phyloP scores from a whole-genome alignment of 139 green algal genomes.

The Tetratostichococcus sp. region DNA sequence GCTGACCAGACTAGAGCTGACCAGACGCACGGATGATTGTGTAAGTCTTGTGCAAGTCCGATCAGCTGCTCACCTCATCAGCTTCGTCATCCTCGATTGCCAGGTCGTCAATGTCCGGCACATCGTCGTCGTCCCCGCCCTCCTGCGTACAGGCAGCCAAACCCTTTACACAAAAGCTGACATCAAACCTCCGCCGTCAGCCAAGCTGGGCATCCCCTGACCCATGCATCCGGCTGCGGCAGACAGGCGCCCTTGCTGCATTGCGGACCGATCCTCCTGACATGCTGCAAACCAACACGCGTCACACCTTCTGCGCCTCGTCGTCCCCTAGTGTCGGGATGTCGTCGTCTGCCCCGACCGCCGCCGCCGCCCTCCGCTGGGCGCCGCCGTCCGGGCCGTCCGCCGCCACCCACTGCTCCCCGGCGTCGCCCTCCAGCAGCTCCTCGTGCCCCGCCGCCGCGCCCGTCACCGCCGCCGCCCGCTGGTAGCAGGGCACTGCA shows the following conservation, averaged over 20 bases:
- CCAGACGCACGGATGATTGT: too few species aligned
- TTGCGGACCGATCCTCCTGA: too few species aligned
- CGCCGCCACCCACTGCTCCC: slow-evolving; percentile 2
- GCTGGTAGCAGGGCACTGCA: slow-evolving; percentile 78
- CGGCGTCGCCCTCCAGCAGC: slow-evolving; percentile 25
- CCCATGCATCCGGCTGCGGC: too few species aligned
- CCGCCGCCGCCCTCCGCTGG: not conserved
- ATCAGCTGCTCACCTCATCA: slow-evolving; percentile 41
- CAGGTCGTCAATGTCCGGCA: slow-evolving; percentile 76
- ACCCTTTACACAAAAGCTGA: not conserved
- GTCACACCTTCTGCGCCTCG: not conserved
- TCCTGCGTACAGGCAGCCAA: not conserved
- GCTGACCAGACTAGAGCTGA: too few species aligned
- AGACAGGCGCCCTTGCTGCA: too few species aligned
- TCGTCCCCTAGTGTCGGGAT: not conserved
- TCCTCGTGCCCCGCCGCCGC: slow-evolving; percentile 18
- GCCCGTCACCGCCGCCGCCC: slow-evolving; percentile 48
- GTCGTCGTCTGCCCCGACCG: not conserved
- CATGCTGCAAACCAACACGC: too few species aligned
- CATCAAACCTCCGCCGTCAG: slow-evolving; percentile 10
- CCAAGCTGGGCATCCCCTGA: too few species aligned
- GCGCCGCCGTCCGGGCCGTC: not conserved
- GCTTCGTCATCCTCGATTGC: slow-evolving; percentile 55
- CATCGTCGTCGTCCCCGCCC: slow-evolving; percentile 45
- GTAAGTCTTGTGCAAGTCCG: too few species aligned